Evolutionary conservation across 2,329 filamentous ascomycete species (phyloP), one percentile per base, ranked within the genome.

Genomic region (Calonectria hongkongensis): DNA sequence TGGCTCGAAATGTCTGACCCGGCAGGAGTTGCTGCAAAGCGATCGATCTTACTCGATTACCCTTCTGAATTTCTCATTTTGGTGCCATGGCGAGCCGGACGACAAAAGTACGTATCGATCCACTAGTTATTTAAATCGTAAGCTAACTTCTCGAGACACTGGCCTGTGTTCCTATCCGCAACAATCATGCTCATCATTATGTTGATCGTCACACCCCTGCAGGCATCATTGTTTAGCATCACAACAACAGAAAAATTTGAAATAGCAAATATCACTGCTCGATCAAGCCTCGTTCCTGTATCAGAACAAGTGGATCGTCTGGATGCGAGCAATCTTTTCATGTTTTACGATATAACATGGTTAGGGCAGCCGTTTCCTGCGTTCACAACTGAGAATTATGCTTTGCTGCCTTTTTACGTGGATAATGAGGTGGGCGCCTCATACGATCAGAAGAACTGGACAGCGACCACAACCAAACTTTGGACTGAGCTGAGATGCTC

Each of bases 111-210:
- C n/a, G 36, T 48, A 7, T 9, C 18, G 9, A 4, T 16, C 10
- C 36, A 18, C 13, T 33, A 33, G 3, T 28, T 41, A 16, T 7
- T 36, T 48, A 41, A 41, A 2, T 10, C n/a, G 27, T 16, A 16
- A 18, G 13, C 27, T 30, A 30, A 18, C 16, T 9, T 18, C 15
- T 15, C 9, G 30, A 70, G 68, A 41, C 68, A 70, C 28, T 70
- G 68, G 68, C 54, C 68, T 25, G 68, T 70, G 16, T 70, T 70
- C 41, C 28, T 63, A 4, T 65, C 68, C 15, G 68, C 48, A 25
- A 39, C 36, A 15, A 39, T 43, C 16, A 65, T 70, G 60, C 36
- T 58, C 3, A 30, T 66, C 12, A 70, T 70, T 25, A 48, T 70
- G 30, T 70, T 48, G 33, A 10, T 70, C 27, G 21, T 70, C 13